These are phyloP conservation scores for Fusarium begoniae DNA, from an alignment of 2,329 filamentous ascomycete genomes.

Conservation along the genomic window DNA sequence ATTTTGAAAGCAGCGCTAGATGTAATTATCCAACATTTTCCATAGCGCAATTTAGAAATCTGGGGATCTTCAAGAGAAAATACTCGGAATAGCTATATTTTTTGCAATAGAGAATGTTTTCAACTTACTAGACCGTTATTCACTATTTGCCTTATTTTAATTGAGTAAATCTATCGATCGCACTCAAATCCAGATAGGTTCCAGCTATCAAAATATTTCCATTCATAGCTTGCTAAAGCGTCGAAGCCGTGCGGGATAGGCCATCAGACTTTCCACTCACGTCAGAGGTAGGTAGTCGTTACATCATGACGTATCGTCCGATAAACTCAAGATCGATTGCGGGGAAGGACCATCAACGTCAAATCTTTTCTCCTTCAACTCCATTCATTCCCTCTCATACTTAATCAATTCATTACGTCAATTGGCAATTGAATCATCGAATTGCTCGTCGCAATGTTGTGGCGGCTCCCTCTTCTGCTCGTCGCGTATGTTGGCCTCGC, in stretches of 20 bases:
- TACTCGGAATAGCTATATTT: background rate
- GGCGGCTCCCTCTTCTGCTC: background rate
- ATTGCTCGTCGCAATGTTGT: background rate
- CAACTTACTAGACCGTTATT: too few relatives aligned
- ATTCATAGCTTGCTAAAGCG: rapidly evolving
- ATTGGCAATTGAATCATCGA: rapidly evolving
- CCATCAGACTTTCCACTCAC: background rate
- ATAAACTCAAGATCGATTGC: background rate
- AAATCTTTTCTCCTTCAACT: background rate
- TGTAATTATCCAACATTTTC: background rate
- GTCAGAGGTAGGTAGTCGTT: constrained; percentile 13
- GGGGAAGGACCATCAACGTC: background rate
- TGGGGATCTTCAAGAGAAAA: rapidly evolving
- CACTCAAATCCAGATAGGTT: rapidly evolving
- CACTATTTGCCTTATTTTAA: background rate
- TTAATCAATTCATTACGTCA: background rate
- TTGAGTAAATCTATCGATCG: background rate
- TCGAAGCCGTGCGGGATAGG: rapidly evolving
- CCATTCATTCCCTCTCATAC: rapidly evolving
- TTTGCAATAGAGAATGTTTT: background rate
- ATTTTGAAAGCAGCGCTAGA: rapidly evolving
- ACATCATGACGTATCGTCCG: constrained; percentile 16
- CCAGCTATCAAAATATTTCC: rapidly evolving
- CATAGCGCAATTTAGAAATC: rapidly evolving
- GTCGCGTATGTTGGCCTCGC: background rate